Base-by-base conservation (phyloP, 2,329 filamentous ascomycete genomes). In the Alternaria ventricosa region DNA sequence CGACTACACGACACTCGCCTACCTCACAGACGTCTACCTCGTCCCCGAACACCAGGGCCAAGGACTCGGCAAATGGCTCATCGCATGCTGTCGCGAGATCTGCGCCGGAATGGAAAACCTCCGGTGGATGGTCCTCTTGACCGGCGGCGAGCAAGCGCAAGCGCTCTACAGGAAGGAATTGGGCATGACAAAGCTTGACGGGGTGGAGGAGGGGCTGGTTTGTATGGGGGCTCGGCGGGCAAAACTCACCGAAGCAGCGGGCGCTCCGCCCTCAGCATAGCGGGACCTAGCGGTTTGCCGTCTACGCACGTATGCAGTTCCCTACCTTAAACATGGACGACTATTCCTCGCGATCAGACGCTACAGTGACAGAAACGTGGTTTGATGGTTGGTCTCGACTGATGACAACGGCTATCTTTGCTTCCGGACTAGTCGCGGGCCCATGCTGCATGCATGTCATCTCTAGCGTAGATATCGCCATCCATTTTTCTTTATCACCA, bases 1-100 rank as follows among this genome's bases (percentile, higher is more conserved):
- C 9, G 91, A 93, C 78, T 86, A 87, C 71, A 84, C 88, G 50
- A 90, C 90, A 0, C 88, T 92, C 69, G 89, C 86, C 33, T 93
- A 91, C 70, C 79, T 91, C 43, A 90, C 90, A 25, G 90, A 92
- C 71, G 87, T 92, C 20, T 92, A 90, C 75, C 82, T 92, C 22
- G 75, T 87, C 3, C 82, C 86, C 0, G 83, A 85, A 43, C 87
- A 88, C 70, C 89, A 90, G 73, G 84, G 86, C 5, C 81, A 83
- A 10, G 90, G 90, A 0, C 81, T 93, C 2, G 90, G 88, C 4
- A 85, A 82, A 46, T 92, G 89, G 88, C 79, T 92, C 73, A 85
- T 92, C 75, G 77, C 82, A 6, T 88, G 86, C 68, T 78, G 90
- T 61, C 84, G 87, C 66, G 88, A 91, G 69, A 77, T 86, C 4